Conservation (phyloP, 1,284 basidiomycete genomes). For the Cystobasidium pallidum region DNA sequence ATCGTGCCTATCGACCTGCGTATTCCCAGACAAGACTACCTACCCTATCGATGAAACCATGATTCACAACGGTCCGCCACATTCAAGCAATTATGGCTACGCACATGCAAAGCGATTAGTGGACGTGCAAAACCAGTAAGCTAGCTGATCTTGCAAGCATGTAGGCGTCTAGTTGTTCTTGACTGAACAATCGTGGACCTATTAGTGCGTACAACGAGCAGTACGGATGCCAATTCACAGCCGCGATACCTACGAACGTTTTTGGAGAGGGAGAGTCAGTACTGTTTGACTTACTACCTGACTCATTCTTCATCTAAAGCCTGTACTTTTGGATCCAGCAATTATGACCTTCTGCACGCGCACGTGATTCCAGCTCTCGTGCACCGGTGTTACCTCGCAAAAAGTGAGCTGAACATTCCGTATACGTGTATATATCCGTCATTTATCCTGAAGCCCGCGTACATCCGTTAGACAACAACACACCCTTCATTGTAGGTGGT, state of each 20-base stretch:
- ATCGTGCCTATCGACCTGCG: constrained; percentile 83
- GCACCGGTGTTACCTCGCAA: constrained; percentile 84
- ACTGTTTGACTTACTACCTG: background rate
- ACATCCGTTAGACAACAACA: constrained; percentile 68
- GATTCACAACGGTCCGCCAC: constrained; percentile 83
- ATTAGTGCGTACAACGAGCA: constrained; percentile 84
- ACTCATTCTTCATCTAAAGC: constrained; percentile 63
- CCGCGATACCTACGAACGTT: constrained; percentile 88
- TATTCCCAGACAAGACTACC: constrained; percentile 77
- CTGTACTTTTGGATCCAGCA: constrained; percentile 38
- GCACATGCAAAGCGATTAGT: constrained; percentile 91
- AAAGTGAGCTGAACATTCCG: constrained; percentile 63
- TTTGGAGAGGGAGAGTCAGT: constrained; percentile 63
- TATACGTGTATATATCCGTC: background rate
- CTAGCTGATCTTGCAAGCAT: constrained; percentile 4
- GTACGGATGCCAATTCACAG: constrained; percentile 85
- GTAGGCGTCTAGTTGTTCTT: too few species aligned
- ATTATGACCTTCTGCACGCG: constrained; percentile 75
- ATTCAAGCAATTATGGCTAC: constrained; percentile 88
- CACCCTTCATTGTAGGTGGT: constrained; percentile 78
- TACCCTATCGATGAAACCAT: constrained; percentile 89
- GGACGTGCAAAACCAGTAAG: constrained; percentile 86
- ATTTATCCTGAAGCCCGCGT: background rate
- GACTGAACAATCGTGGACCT: background rate
- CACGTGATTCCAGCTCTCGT: constrained; percentile 89